Evolutionary conservation across 2,329 filamentous ascomycete species (phyloP).

Genomic region (Madurella mycetomatis): DNA sequence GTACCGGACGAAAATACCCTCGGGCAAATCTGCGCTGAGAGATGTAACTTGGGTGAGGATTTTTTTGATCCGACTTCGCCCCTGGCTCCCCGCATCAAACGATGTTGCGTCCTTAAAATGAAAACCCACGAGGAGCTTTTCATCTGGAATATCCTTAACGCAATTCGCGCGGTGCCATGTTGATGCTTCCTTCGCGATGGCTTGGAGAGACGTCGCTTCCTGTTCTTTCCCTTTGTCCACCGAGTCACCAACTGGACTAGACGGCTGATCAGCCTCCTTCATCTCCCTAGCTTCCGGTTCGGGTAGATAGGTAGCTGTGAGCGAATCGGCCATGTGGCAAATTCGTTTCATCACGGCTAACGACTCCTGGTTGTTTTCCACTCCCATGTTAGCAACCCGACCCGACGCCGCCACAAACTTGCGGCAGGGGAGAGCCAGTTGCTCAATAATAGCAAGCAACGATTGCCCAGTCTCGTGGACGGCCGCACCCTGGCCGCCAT

Average conservation of each 20-base stretch:
- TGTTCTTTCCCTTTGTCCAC: background rate
- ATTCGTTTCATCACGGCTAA: constrained; percentile 34
- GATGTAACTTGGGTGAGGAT: constrained; percentile 43
- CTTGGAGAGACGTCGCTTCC: background rate
- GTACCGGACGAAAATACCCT: constrained; percentile 48
- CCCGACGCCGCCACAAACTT: constrained; percentile 29
- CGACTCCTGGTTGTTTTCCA: constrained; percentile 27
- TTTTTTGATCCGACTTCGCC: constrained; percentile 42
- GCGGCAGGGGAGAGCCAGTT: constrained; percentile 30
- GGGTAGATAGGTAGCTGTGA: background rate
- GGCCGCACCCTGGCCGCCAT: background rate
- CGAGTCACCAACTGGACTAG: background rate
- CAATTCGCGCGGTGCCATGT: constrained; percentile 24
- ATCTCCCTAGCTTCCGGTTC: background rate
- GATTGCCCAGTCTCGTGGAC: constrained; percentile 27
- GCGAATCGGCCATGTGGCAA: constrained; percentile 24
- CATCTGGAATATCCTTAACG: constrained; percentile 34
- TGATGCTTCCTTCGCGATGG: constrained; percentile 22
- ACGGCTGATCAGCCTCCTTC: background rate
- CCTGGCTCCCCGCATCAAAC: constrained; percentile 11
- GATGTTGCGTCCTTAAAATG: constrained; percentile 21
- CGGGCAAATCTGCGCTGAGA: constrained; percentile 43
- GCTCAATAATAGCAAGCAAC: constrained; percentile 26
- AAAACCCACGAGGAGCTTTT: constrained; percentile 32
- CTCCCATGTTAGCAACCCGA: constrained; percentile 23